Base-by-base conservation (phyloP, 1,139 yeast species). In the Eremothecium gossypii region DNA sequence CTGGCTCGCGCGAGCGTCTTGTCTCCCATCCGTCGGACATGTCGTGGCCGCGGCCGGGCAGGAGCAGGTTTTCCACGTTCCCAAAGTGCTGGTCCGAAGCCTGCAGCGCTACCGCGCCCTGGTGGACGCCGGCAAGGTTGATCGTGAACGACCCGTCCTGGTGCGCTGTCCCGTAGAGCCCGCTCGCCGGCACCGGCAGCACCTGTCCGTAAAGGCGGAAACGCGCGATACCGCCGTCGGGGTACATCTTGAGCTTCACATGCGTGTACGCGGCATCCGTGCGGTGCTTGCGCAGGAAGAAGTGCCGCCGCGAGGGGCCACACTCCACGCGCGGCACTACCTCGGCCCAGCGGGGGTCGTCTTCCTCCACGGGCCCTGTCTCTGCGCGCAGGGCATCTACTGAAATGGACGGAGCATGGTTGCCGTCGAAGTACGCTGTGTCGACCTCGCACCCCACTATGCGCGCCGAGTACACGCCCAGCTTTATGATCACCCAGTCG, bases 1-100 rank as follows among this genome's bases (percentile, higher is more conserved):
- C 89, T 3, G 79, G 74, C 13, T 68, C 72, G 61, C 97, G 74
- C 1, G 96, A 85, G 60, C 97, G 76, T 52, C 77, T 77, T n/a
- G 97, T 89, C 63, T 89, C 97, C 97, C 97, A 89, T 11, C 98
- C 98, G 58, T 91, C 96, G 38, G 94, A 79, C 97, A 91, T 89
- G 63, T 89, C 96, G 53, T 73, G 76, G 38, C 98, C 98, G 49
- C 96, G 76, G 8, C 97, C 97, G 3, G 96, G 96, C 45, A 91
- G 71, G 45, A 89, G 67, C 50, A 89, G 69, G 65, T 89, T 89
- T 61, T 83, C 93, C 32, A 89, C 95, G 34, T 87, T 74, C 32
- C 96, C 95, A 58, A 89, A 89, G 65, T 87, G 96, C 66, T 89
- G 95, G 65, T 89, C 96, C 1, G 95, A 83, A 52, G 76, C 77